A percentile compares a stretch with the other conserved stretches of the same genome.
Evolutionary conservation across 2,329 filamentous ascomycete genomes (phyloP).

Genomic region (Elsinoe australis): DNA sequence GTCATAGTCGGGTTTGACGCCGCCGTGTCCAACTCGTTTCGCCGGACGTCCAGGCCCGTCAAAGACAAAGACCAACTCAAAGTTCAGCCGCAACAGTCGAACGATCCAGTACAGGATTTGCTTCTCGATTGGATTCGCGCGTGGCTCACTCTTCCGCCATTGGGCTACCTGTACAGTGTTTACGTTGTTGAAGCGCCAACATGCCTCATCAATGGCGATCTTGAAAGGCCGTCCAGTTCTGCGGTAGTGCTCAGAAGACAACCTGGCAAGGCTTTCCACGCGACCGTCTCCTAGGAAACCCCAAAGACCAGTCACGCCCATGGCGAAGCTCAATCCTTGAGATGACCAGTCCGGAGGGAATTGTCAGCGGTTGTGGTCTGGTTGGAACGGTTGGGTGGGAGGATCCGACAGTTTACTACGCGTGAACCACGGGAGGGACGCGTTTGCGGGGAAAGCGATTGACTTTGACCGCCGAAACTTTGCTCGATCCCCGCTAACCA

Average conservation of each 20-base stretch:
- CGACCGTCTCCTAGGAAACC: slow-evolving; percentile 34
- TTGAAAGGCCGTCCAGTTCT: slow-evolving; percentile 32
- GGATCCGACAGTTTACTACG: too few species aligned
- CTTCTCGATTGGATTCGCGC: slow-evolving; percentile 38
- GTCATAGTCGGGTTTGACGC: slow-evolving; percentile 30
- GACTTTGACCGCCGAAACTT: too few species aligned
- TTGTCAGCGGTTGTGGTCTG: background rate
- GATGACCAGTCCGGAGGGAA: background rate
- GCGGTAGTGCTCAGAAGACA: slow-evolving; percentile 33
- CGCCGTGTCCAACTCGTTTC: slow-evolving; percentile 28
- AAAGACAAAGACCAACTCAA: slow-evolving; percentile 49
- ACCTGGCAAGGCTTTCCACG: slow-evolving; percentile 30
- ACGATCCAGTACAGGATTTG: slow-evolving; percentile 37
- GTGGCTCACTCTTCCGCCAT: slow-evolving; percentile 30
- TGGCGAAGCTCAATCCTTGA: slow-evolving; percentile 2
- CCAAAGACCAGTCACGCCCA: slow-evolving; percentile 27
- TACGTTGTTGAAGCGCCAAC: slow-evolving; percentile 40
- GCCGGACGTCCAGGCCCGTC: slow-evolving; percentile 43
- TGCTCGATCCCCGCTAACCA: too few species aligned
- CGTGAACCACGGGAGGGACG: slow-evolving; percentile 1
- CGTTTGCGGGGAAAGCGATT: too few species aligned
- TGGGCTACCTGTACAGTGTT: slow-evolving; percentile 28
- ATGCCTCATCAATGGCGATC: slow-evolving; percentile 39
- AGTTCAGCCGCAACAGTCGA: slow-evolving; percentile 42
- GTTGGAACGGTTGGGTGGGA: background rate